Conservation (phyloP, 225 moss, liverwort and hornwort genomes). For the Rhytidiadelphus loreus region DNA sequence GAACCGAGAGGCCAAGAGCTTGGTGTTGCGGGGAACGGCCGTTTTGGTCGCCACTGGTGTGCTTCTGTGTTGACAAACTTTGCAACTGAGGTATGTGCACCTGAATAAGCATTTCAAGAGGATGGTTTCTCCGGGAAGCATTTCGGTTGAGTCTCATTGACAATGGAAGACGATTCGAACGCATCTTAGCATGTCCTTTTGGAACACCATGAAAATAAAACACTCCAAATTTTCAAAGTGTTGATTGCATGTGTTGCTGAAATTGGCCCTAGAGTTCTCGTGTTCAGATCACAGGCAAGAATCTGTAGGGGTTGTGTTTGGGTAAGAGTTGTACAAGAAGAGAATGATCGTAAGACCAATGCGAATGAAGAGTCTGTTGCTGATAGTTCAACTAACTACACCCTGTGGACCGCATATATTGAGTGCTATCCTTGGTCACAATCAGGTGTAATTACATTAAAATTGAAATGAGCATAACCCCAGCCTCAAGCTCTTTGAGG, state of each 20-base stretch:
- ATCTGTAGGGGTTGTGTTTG: not conserved
- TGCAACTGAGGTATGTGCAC: not conserved
- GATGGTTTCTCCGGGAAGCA: not conserved
- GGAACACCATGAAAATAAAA: not conserved
- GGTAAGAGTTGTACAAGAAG: not conserved
- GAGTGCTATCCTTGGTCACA: not conserved
- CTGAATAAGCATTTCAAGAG: not conserved
- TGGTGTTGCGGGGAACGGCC: constrained; percentile 14
- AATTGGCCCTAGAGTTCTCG: not conserved
- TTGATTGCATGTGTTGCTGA: not conserved
- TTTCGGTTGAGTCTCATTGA: not conserved
- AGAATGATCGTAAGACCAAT: not conserved
- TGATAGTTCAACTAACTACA: not conserved
- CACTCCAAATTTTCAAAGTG: not conserved
- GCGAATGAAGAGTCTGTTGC: not conserved
- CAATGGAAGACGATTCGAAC: not conserved
- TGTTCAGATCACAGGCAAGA: not conserved
- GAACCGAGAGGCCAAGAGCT: not conserved
- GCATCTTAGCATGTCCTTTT: not conserved
- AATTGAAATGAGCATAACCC: not conserved
- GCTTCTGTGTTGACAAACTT: not conserved
- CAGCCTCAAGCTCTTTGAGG: not conserved
- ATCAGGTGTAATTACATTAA: not conserved
- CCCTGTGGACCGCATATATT: too few species aligned
- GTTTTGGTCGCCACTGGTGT: constrained; percentile 11